phyloP scores from a whole-genome alignment of 805 yeast species.

The Saccharomyces cerevisiae region DNA sequence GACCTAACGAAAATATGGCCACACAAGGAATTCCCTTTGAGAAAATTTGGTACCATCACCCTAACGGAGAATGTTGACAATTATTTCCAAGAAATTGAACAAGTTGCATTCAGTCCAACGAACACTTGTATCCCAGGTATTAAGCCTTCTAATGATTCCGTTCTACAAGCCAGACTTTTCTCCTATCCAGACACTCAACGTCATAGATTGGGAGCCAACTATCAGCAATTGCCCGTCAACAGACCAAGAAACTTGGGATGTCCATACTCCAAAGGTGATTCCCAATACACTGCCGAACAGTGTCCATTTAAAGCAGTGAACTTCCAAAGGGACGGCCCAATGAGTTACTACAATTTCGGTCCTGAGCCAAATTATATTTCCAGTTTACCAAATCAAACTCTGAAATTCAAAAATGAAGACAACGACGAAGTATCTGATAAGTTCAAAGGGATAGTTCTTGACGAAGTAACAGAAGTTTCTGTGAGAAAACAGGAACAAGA shows the following conservation, averaged over 20 bases:
- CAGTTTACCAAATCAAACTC: slow-evolving; percentile 18
- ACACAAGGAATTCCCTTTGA: slow-evolving; percentile 71
- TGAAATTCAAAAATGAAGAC: slow-evolving; percentile 14
- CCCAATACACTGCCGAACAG: slow-evolving; percentile 5
- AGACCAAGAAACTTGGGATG: slow-evolving; percentile 36
- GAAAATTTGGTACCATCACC: slow-evolving; percentile 60
- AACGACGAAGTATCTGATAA: slow-evolving; percentile 16
- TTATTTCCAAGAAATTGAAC: slow-evolving; percentile 43
- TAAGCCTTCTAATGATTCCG: slow-evolving; percentile 73
- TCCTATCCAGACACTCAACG: slow-evolving; percentile 73
- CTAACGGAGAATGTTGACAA: slow-evolving; percentile 50
- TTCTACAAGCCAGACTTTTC: slow-evolving; percentile 65
- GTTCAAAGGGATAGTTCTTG: slow-evolving; percentile 31
- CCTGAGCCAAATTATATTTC: slow-evolving; percentile 45
- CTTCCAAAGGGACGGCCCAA: slow-evolving; percentile 56
- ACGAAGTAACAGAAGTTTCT: slow-evolving; percentile 20
- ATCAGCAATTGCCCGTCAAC: slow-evolving; percentile 60
- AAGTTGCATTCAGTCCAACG: slow-evolving; percentile 61
- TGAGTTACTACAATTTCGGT: slow-evolving; percentile 42
- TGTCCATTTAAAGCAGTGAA: slow-evolving; percentile 34
- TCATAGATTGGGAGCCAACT: slow-evolving; percentile 65
- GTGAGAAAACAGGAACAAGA: slow-evolving; percentile 27
- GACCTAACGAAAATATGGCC: slow-evolving; percentile 91
- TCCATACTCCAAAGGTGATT: slow-evolving; percentile 31
- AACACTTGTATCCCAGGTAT: slow-evolving; percentile 62